phyloP scores from a whole-genome alignment of 768 basidiomycete species.

The Leccinum pellstonianum region DNA sequence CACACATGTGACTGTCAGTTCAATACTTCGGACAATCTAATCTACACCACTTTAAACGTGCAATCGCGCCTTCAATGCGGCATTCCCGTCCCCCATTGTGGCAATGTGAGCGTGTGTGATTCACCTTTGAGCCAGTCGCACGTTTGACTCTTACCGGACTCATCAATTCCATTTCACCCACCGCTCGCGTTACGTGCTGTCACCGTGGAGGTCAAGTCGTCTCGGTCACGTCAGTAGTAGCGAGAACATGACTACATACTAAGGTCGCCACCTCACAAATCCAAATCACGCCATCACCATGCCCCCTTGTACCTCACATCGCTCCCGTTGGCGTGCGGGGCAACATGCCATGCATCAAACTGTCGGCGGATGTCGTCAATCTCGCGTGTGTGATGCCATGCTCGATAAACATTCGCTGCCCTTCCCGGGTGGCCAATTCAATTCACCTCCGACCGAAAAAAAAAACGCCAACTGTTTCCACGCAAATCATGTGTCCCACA shows the following conservation, averaged over 20 bases:
- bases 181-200: conserved; percentile 4
- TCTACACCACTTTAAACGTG: conserved; percentile 17
- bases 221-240: not conserved
- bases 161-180: conserved; percentile 1
- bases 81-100: not conserved
- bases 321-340: not conserved
- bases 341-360: not conserved
- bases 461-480: conserved; percentile 1
- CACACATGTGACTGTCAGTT: conserved; percentile 24
- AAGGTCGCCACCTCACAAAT: not conserved
- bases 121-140: conserved; percentile 8
- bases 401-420: not conserved
- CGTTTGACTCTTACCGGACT: conserved; percentile 11
- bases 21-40: conserved; percentile 10
- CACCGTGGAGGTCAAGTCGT: not conserved
- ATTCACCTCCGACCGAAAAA: not conserved
- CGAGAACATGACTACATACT: conserved; percentile 4
- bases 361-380: not conserved
- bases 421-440: conserved; percentile 3
- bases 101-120: not conserved
- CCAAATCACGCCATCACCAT: conserved; percentile 14
- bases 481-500: conserved; percentile 3
- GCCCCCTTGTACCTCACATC: not conserved
- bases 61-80: conserved; percentile 5
- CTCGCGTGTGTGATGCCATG: not conserved